Base-by-base conservation (phyloP, 2,329 filamentous ascomycete species). In the Penicillium hesseltinei region DNA sequence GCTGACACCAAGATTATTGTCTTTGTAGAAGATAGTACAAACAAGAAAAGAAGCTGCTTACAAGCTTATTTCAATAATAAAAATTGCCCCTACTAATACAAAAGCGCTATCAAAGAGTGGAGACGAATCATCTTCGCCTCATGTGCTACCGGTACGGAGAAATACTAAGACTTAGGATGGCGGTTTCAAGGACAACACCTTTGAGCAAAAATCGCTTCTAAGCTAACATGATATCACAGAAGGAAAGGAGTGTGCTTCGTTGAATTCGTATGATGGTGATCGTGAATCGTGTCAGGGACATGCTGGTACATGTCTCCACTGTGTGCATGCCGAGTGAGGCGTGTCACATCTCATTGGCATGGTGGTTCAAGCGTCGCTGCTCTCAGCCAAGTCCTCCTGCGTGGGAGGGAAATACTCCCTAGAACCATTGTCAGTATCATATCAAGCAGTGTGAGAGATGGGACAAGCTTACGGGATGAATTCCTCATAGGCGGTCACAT, bases 401-500 rank as follows among this genome's bases (percentile, higher is more conserved):
- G 76, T 75, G 6, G 79, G 76, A 25, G 82, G 81, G 61, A 84
- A 83, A 68, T 77, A 78, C 52, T 70, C 69, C 3, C 80, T 83
- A 59, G 23, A 54, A 27, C 39, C 27, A 36, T 44, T n/a, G 50
- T 58, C 27, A 65, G 55, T 25, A 35, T 23, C 19, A 53, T 43
- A 27, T 5, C 44, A 44, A 40, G 23, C 15, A 23, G 9, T 45
- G 53, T 31, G 23, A 51, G 21, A 10, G 23, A 45, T 42, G 27
- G 31, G 27, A 31, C 36, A 17, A 56, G 84, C 89, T 80, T 75
- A 96, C 92, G 92, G 90, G 11, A 96, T 74, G 36, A 80, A 76
- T 25, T 82, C 66, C 51, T 87, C 80, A 72, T 97, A 97, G 0
- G 89, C 87, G 39, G 78, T 74, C 58, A 89, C 84, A 66, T 97